These are phyloP conservation scores for Lolium multiflorum DNA, from an alignment of 176 grass and related monocot species.

Conservation along the genomic window DNA sequence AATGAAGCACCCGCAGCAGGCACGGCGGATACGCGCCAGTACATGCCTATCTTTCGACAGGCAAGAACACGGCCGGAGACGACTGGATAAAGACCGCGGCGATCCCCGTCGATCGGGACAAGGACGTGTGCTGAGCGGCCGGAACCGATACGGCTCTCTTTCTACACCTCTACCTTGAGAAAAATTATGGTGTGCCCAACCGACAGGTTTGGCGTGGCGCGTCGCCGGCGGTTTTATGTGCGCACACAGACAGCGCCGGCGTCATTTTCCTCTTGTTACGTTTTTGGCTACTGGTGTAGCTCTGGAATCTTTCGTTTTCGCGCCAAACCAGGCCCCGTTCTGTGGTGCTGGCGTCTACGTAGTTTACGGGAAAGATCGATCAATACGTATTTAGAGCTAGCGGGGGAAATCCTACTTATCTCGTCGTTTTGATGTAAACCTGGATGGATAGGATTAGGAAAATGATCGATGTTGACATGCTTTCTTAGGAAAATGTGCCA, in stretches of 20 bases:
- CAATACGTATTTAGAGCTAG: neutral
- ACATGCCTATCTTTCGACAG: neutral
- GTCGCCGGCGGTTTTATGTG: neutral
- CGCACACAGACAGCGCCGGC: neutral
- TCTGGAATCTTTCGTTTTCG: conserved; percentile 22
- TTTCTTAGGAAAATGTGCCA: neutral
- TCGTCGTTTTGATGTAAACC: neutral
- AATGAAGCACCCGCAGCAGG: conserved; percentile 12
- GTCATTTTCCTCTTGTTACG: conserved; percentile 19
- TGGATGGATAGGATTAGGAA: conserved; percentile 1
- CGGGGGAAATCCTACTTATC: neutral
- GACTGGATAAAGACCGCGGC: neutral
- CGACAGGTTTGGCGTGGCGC: neutral
- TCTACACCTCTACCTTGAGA: neutral
- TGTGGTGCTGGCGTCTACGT: neutral
- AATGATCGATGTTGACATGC: neutral
- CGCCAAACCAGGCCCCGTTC: neutral
- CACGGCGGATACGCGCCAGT: neutral
- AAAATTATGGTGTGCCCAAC: conserved; percentile 6
- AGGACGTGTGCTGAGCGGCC: conserved; percentile 3
- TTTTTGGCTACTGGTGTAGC: neutral
- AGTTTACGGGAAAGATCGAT: neutral
- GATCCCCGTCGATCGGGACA: neutral
- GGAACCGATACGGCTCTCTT: neutral
- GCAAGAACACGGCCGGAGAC: neutral